Conservation (phyloP, 345 rosid genomes). For the Lumnitzera littorea region DNA sequence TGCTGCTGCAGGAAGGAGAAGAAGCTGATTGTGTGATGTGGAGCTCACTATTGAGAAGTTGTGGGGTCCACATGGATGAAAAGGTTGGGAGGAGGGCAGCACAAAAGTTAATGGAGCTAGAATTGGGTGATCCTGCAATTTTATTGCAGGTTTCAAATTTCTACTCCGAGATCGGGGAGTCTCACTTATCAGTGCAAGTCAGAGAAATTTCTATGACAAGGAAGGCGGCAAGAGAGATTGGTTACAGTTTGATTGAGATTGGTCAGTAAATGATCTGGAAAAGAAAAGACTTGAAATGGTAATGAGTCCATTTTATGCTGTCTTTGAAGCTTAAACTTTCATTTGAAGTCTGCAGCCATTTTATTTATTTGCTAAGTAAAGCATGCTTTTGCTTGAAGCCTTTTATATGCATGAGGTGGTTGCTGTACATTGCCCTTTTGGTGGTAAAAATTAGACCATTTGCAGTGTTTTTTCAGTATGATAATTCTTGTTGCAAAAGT, state of each 20-base stretch:
- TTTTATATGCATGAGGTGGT: slow-evolving; percentile 10
- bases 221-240: slow-evolving; percentile 45
- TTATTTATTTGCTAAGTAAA: slow-evolving; percentile 12
- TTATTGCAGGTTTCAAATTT: slow-evolving; percentile 58
- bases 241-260: slow-evolving; percentile 46
- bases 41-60: slow-evolving; percentile 74
- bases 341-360: slow-evolving; percentile 22
- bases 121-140: slow-evolving; percentile 47
- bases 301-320: slow-evolving; percentile 4
- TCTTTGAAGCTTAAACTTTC: slow-evolving; percentile 14
- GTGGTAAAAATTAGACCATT: not conserved
- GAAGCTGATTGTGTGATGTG: slow-evolving; percentile 53
- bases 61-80: slow-evolving; percentile 55
- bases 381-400: slow-evolving; percentile 13
- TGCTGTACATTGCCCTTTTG: slow-evolving; percentile 4
- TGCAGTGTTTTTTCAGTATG: no score
- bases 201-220: slow-evolving; percentile 48
- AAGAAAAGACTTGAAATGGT: slow-evolving; percentile 6
- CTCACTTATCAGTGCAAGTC: slow-evolving; percentile 37
- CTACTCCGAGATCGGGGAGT: slow-evolving; percentile 60
- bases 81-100: slow-evolving; percentile 60
- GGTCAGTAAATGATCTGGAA: slow-evolving; percentile 11
- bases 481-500: no score
- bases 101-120: slow-evolving; percentile 43
- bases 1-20: slow-evolving; percentile 41